Evolutionary conservation across 179 eudicot genomes (phyloP).

Genomic region (Vitellaria paradoxa): DNA sequence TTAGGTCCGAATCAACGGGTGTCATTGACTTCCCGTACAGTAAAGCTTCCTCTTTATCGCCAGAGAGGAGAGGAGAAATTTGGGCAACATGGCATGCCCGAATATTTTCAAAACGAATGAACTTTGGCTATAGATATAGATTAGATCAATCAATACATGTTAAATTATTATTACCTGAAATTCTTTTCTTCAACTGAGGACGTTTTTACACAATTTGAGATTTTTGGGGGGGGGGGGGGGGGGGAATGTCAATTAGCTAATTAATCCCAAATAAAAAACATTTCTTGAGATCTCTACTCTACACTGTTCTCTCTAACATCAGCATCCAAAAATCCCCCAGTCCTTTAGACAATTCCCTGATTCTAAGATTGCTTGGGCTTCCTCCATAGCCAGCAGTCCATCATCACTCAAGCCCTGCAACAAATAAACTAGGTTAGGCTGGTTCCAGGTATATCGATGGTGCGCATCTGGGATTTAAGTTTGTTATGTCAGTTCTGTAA

Average conservation of each 20-base stretch:
- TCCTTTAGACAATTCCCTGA: background rate
- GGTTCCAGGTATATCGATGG: background rate
- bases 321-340: background rate
- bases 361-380: background rate
- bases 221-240: background rate
- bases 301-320: background rate
- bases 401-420: slow-evolving; percentile 17
- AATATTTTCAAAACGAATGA: too few relatives aligned
- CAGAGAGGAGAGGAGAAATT: too few relatives aligned
- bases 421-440: background rate
- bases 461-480: too few relatives aligned
- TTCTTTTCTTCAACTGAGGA: background rate
- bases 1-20: too few relatives aligned
- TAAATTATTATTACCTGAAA: background rate
- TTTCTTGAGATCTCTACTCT: background rate
- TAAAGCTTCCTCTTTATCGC: too few relatives aligned
- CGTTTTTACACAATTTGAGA: background rate
- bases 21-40: too few relatives aligned
- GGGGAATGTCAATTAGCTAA: background rate
- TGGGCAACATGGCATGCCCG: too few relatives aligned
- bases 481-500: too few relatives aligned
- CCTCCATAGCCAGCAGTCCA: background rate
- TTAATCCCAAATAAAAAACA: background rate
- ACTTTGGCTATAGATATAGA: background rate
- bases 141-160: background rate